Percentiles rank a stretch among this genome's conserved stretches.
Conservation (phyloP, 306 rosid species). For the Crotalaria pallida region DNA sequence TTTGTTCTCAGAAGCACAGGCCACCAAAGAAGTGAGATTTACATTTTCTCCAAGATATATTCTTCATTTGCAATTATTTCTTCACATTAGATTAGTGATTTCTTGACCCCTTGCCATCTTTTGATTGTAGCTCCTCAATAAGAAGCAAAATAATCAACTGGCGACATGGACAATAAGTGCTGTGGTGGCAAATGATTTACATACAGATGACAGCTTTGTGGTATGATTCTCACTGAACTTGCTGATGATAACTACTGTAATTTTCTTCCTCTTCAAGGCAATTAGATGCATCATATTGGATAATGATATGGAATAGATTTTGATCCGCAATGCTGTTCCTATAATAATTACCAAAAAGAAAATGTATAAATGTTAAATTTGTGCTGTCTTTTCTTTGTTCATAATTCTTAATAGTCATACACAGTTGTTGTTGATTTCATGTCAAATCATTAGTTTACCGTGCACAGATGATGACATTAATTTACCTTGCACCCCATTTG, state of each 20-base stretch:
- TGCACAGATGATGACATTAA: no score
- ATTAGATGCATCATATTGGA: not conserved
- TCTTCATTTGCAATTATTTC: not conserved
- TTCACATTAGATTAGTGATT: not conserved
- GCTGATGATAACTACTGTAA: not conserved
- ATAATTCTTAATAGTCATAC: not conserved
- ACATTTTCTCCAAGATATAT: not conserved
- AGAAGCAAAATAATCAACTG: slow-evolving; percentile 76
- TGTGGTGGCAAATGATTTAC: slow-evolving; percentile 75
- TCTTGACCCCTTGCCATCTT: slow-evolving; percentile 1
- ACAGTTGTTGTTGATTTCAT: not conserved
- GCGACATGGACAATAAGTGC: slow-evolving; percentile 55
- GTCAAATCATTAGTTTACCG: not conserved
- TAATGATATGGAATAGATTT: slow-evolving; percentile 13
- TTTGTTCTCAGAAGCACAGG: slow-evolving; percentile 61
- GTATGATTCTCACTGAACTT: slow-evolving; percentile 35
- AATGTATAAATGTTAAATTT: not conserved
- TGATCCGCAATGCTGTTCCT: slow-evolving; percentile 17
- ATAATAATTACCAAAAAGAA: not conserved
- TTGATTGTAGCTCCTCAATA: slow-evolving; percentile 53
- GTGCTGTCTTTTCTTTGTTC: not conserved
- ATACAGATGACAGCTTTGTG: slow-evolving; percentile 93
- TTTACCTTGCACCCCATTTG: no score
- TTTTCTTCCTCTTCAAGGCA: slow-evolving; percentile 16
- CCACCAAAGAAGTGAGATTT: slow-evolving; percentile 52